Percentiles rank a stretch among this genome's conserved stretches.
These are phyloP conservation scores for Komagataella populi DNA, from an alignment of 805 yeast species.

Conservation along the genomic window DNA sequence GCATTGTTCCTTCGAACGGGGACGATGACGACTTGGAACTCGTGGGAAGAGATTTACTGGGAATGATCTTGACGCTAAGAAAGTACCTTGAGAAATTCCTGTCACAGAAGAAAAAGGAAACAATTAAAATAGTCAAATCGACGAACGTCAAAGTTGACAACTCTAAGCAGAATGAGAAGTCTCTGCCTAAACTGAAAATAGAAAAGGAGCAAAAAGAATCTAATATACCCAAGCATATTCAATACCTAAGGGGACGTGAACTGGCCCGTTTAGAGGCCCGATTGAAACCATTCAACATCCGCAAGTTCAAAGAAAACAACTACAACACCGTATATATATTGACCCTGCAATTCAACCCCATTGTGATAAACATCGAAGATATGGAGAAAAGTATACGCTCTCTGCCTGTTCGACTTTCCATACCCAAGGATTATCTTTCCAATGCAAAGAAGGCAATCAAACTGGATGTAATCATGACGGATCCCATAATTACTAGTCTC, in stretches of 20 bases:
- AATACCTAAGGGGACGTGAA: slow-evolving; percentile 9
- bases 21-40: slow-evolving; percentile 17
- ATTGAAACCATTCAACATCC: slow-evolving; percentile 8
- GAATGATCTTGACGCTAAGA: slow-evolving; percentile 43
- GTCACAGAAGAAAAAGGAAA: slow-evolving; percentile 42
- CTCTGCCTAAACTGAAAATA: slow-evolving; percentile 2
- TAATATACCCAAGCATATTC: slow-evolving; percentile 4
- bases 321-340: slow-evolving; percentile 16
- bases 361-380: slow-evolving; percentile 17
- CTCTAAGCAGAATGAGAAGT: slow-evolving; percentile 6
- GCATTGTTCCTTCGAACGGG: slow-evolving; percentile 7
- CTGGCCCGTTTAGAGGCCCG: slow-evolving; percentile 15
- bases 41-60: slow-evolving; percentile 36
- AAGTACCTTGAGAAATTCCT: slow-evolving; percentile 43
- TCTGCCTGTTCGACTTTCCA: slow-evolving; percentile 14
- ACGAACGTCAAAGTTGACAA: slow-evolving; percentile 1
- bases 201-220: not conserved
- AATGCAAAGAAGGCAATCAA: slow-evolving; percentile 13
- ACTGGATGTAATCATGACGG: slow-evolving; percentile 17
- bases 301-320: slow-evolving; percentile 14
- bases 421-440: slow-evolving; percentile 18
- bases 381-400: slow-evolving; percentile 11
- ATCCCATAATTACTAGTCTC: slow-evolving; percentile 9
- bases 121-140: slow-evolving; percentile 41
- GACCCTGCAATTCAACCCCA: slow-evolving; percentile 13